These are phyloP conservation scores for Linanthus parryae DNA, from an alignment of 148 eudicot genomes.

Conservation along the genomic window DNA sequence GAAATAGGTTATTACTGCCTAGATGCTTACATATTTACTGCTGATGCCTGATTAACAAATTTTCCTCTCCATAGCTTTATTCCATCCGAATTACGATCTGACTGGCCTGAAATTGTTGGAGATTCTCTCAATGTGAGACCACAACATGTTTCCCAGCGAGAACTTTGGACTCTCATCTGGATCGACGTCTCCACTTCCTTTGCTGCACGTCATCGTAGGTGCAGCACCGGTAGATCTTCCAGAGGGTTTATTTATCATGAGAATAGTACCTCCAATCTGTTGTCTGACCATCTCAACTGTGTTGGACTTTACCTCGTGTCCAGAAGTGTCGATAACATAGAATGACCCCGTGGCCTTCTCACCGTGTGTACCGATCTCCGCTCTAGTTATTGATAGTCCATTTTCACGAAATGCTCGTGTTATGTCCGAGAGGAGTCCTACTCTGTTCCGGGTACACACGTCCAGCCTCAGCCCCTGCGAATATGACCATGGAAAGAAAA, in stretches of 20 bases:
- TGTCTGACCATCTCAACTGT: slow-evolving; percentile 38
- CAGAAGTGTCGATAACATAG: slow-evolving; percentile 50
- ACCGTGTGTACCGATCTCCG: slow-evolving; percentile 55
- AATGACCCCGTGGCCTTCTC: slow-evolving; percentile 60
- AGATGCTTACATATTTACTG: not conserved
- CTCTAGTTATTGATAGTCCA: slow-evolving; percentile 63
- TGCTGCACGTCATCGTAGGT: slow-evolving; percentile 5
- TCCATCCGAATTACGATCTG: slow-evolving; percentile 21
- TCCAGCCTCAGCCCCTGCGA: slow-evolving; percentile 69
- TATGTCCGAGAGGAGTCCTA: slow-evolving; percentile 60
- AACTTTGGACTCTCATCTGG: slow-evolving; percentile 20
- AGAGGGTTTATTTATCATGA: slow-evolving; percentile 19
- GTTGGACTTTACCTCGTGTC: slow-evolving; percentile 26
- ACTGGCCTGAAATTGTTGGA: slow-evolving; percentile 38
- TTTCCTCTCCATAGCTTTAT: no score
- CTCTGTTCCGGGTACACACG: slow-evolving; percentile 45
- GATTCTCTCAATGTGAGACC: slow-evolving; percentile 42
- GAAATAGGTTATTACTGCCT: no score
- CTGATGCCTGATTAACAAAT: no score
- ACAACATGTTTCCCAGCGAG: slow-evolving; percentile 42
- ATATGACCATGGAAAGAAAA: not conserved
- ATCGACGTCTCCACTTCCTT: slow-evolving; percentile 10
- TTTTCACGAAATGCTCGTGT: slow-evolving; percentile 65
- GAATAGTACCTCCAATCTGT: slow-evolving; percentile 37
- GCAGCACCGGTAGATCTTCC: slow-evolving; percentile 1